Evolutionary conservation across 768 basidiomycete species (phyloP).

Genomic region (Gymnopilus dilepis): DNA sequence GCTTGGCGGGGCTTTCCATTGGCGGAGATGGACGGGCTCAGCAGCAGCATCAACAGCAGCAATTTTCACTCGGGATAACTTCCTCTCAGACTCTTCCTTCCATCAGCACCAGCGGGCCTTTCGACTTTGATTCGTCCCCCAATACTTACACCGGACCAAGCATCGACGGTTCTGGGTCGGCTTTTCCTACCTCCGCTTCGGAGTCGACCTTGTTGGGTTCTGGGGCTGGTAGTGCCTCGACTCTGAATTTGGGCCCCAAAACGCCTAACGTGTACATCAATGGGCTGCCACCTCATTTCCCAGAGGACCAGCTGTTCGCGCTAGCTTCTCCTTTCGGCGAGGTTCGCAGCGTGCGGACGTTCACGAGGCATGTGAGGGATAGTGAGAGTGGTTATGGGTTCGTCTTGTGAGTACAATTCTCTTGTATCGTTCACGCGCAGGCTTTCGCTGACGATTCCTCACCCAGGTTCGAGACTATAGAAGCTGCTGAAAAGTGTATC

Average conservation of each 20-base stretch:
- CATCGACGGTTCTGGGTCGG: not conserved
- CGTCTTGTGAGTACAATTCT: conserved; percentile 63
- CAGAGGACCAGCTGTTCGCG: conserved; percentile 78
- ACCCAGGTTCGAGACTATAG: conserved; percentile 66
- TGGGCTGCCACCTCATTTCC: conserved; percentile 82
- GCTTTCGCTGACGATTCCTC: conserved; percentile 6
- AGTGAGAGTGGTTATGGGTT: conserved; percentile 78
- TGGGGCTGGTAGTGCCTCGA: not conserved
- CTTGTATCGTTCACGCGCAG: not conserved
- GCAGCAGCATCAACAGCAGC: conserved; percentile 13
- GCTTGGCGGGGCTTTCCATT: conserved; percentile 17
- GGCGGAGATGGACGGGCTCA: conserved; percentile 6
- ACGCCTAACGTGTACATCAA: conserved; percentile 91
- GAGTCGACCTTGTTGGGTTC: conserved; percentile 16
- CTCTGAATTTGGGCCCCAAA: conserved; percentile 31
- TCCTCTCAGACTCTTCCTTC: conserved; percentile 18
- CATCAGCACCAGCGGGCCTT: conserved; percentile 10
- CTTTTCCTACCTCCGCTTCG: conserved; percentile 22
- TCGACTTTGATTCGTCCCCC: conserved; percentile 9
- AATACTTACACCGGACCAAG: conserved; percentile 1
- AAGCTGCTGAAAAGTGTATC: conserved; percentile 78
- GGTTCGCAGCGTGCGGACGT: conserved; percentile 80
- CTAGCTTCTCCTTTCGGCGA: conserved; percentile 75
- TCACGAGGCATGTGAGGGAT: conserved; percentile 83
- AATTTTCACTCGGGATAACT: conserved; percentile 17